Conservation (phyloP, 1,139 yeast species). For the Scheffersomyces parashehatae region DNA sequence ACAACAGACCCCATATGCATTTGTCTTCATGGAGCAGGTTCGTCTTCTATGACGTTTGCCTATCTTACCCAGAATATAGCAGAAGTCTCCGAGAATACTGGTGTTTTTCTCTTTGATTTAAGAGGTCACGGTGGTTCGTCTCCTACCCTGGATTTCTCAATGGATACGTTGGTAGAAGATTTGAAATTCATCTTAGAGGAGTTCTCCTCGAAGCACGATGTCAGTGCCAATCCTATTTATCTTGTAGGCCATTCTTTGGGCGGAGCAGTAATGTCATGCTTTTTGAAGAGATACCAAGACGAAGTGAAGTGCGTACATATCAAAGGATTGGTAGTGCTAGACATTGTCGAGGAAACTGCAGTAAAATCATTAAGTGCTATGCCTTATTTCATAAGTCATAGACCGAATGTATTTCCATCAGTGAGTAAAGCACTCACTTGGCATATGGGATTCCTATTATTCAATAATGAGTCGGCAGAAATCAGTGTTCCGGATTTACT, state of each 20-base stretch:
- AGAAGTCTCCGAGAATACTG: constrained; percentile 35
- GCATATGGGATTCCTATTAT: constrained; percentile 65
- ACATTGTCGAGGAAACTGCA: constrained; percentile 94
- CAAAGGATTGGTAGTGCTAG: constrained; percentile 74
- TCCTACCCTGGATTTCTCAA: constrained; percentile 39
- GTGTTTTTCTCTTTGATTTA: constrained; percentile 71
- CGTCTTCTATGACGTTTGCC: constrained; percentile 79
- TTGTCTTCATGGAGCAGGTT: constrained; percentile 95
- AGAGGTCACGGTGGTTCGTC: constrained; percentile 74
- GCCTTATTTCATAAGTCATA: constrained; percentile 57
- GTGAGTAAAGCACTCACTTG: constrained; percentile 72
- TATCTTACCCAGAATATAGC: constrained; percentile 38
- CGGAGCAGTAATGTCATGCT: constrained; percentile 70
- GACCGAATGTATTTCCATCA: constrained; percentile 61
- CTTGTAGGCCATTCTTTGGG: constrained; percentile 92
- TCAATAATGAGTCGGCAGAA: constrained; percentile 62
- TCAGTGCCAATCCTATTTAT: constrained; percentile 25
- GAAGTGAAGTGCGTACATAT: constrained; percentile 18
- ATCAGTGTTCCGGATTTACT: constrained; percentile 75
- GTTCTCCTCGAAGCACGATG: constrained; percentile 24
- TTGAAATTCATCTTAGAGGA: constrained; percentile 46
- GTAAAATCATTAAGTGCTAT: constrained; percentile 65
- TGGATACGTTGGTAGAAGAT: constrained; percentile 59
- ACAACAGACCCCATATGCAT: constrained; percentile 57
- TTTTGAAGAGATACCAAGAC: constrained; percentile 13